Evolutionary conservation across 805 yeast species (phyloP), one percentile per base, ranked within the genome.

Genomic region (Sugiyamaella mastotermitis): DNA sequence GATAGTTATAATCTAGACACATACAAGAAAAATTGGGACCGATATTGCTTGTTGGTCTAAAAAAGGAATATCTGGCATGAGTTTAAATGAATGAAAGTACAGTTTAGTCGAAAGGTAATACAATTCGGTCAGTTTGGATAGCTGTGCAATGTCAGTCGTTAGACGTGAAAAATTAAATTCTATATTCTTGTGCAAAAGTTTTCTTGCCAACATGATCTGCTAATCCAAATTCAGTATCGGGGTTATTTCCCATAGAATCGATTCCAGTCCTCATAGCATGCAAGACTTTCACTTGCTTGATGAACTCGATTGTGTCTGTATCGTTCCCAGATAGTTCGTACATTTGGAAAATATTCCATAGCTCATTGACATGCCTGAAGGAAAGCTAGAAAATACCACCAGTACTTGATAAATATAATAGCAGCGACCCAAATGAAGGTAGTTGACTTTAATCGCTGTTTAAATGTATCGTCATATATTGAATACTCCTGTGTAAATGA

Each of bases 141-240:
- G 23, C 3, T 36, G 38, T 10, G 37, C 25, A 15, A 40, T 23
- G 13, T 38, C 35, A 5, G 40, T 37, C 7, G 31, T 33, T 18
- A 37, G 25, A 19, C 31, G 41, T 5, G 47, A 44, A 17, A 41
- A 31, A 3, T 33, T n/a, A 5, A 13, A 19, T 11, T 32, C 33
- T 9, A 34, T 21, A 4, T 34, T 19, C 14, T 35, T 20, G 19
- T 44, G 45, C 5, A 44, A 8, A 23, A 41, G 25, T 26, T 30
- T 33, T 5, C 47, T 29, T 8, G 38, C 29, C 10, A n/a, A 15
- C 14, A 10, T 42, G 40, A 8, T 36, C 45, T 3, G 38, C 40
- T 13, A 41, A 20, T 10, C 47, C 45, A 24, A 17, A 37, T 17
- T 44, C 42, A 7, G 40, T 32, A 11, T 44, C 40, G 6, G 45